phyloP scores from a whole-genome alignment of 495 filamentous ascomycete species.

The Hyaloscypha bicolor region DNA sequence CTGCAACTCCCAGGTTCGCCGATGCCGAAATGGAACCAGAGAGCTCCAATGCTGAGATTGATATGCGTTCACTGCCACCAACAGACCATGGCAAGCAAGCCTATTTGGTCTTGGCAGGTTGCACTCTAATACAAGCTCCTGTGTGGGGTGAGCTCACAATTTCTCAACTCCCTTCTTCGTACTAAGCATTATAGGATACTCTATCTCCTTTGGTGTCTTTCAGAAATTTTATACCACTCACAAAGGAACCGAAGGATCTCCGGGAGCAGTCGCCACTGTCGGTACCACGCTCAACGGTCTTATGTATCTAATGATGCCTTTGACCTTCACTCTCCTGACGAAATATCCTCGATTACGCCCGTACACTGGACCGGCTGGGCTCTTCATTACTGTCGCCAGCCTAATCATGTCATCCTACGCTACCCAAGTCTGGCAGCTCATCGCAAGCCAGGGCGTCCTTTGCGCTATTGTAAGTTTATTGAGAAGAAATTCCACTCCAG shows the following conservation, averaged over 20 bases:
- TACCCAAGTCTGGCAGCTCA: constrained; percentile 45
- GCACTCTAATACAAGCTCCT: constrained; percentile 59
- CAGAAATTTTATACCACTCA: constrained; percentile 47
- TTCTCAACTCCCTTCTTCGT: neutral
- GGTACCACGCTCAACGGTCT: constrained; percentile 40
- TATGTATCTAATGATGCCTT: constrained; percentile 48
- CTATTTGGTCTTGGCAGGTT: constrained; percentile 58
- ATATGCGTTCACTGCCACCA: constrained; percentile 43
- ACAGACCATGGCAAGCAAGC: constrained; percentile 56
- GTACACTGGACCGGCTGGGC: constrained; percentile 9
- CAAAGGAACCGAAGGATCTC: constrained; percentile 41
- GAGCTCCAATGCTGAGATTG: neutral
- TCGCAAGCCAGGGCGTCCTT: constrained; percentile 54
- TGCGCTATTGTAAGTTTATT: constrained; percentile 36
- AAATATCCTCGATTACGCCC: constrained; percentile 30
- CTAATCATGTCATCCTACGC: constrained; percentile 50
- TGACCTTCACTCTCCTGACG: constrained; percentile 35
- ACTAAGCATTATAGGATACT: constrained; percentile 43
- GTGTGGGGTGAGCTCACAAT: constrained; percentile 53
- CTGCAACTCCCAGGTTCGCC: neutral
- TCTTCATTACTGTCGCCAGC: constrained; percentile 40
- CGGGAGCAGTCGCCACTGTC: constrained; percentile 35
- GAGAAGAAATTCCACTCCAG: too few relatives aligned
- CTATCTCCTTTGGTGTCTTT: constrained; percentile 52
- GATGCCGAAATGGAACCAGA: neutral